Conservation (phyloP, 2,329 filamentous ascomycete species). For the Apiospora arundinis region DNA sequence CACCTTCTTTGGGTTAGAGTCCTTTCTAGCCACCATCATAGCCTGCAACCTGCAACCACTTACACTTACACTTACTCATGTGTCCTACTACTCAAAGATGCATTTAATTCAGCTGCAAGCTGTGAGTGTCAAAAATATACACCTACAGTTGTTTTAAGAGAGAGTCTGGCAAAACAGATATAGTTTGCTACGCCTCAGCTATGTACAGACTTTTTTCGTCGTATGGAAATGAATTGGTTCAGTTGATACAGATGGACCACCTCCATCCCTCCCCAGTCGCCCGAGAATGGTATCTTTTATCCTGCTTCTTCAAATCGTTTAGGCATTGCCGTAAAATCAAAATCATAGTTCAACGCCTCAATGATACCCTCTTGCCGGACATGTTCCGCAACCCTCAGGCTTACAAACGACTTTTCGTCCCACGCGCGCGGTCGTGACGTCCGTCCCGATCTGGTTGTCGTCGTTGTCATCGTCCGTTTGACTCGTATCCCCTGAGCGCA, state of each 20-base stretch:
- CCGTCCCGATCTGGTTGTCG: background rate
- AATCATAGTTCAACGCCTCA: conserved; percentile 16
- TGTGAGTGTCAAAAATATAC: too few species aligned
- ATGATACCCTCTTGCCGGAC: conserved; percentile 13
- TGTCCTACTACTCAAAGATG: background rate
- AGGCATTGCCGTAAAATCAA: conserved; percentile 1
- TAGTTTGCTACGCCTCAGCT: background rate
- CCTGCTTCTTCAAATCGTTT: background rate
- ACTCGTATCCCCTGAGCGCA: background rate
- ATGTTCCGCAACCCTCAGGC: conserved; percentile 3
- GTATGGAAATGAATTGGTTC: background rate
- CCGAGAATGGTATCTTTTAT: background rate
- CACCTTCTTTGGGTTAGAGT: background rate
- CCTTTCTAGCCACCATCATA: background rate
- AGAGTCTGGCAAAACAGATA: background rate
- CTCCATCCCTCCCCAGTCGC: background rate
- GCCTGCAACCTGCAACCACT: too few species aligned
- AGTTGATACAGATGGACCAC: background rate
- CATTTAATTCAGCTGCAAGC: too few species aligned
- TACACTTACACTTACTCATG: background rate
- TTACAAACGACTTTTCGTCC: conserved; percentile 7
- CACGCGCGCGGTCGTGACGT: background rate
- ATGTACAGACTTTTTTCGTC: background rate
- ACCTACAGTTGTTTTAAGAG: background rate
- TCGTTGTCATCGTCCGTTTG: conserved; percentile 4